Evolutionary conservation across 2,329 filamentous ascomycete species (phyloP).

Genomic region (Aspergillus luchuensis): DNA sequence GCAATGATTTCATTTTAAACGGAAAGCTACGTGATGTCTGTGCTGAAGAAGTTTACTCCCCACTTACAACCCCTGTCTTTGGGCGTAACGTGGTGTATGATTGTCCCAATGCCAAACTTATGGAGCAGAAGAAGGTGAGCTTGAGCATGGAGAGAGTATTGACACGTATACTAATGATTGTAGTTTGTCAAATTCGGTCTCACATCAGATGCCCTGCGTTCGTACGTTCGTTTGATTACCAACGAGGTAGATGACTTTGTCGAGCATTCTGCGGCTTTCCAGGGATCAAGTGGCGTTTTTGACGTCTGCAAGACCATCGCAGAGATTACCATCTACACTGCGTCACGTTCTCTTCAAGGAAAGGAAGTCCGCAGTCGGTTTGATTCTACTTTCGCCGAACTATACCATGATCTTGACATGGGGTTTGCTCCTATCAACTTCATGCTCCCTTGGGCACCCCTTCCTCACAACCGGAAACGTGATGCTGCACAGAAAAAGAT

Average conservation of each 20-base stretch:
- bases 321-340: conserved; percentile 87
- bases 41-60: conserved; percentile 86
- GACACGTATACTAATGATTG: conserved; percentile 25
- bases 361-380: conserved; percentile 79
- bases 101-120: conserved; percentile 86
- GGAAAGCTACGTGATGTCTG: conserved; percentile 87
- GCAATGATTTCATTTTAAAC: conserved; percentile 90
- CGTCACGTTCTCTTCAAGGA: conserved; percentile 81
- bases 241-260: conserved; percentile 73
- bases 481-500: conserved; percentile 80
- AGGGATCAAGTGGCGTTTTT: conserved; percentile 67
- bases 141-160: background rate
- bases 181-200: conserved; percentile 66
- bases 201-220: conserved; percentile 62
- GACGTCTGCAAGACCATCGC: conserved; percentile 76
- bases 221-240: conserved; percentile 78
- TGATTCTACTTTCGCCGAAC: conserved; percentile 74
- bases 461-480: conserved; percentile 83
- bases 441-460: conserved; percentile 81
- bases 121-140: conserved; percentile 91
- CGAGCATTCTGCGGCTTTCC: conserved; percentile 66
- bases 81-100: conserved; percentile 87
- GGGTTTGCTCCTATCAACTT: conserved; percentile 90
- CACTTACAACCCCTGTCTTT: conserved; percentile 71
- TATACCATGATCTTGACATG: conserved; percentile 89